A percentile compares a stretch with the other conserved stretches of the same genome.
Evolutionary conservation across 1,284 basidiomycete genomes (phyloP).

Genomic region (Trichosporon faecale): DNA sequence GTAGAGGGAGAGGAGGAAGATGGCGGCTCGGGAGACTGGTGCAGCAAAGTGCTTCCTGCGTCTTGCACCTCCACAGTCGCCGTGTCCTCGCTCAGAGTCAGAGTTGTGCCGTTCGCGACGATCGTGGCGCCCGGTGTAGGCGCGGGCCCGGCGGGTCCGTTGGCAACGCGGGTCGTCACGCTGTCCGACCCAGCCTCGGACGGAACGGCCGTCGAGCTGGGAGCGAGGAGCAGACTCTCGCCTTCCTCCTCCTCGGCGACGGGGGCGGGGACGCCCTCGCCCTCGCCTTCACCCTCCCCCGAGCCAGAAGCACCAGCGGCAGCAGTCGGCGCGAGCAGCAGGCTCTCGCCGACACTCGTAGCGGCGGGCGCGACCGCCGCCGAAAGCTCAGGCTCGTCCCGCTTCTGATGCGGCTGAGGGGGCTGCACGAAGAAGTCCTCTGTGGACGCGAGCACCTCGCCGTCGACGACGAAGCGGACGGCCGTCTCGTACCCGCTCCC

Average conservation of each 20-base stretch:
- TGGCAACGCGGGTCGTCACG: neutral
- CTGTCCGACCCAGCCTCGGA: neutral
- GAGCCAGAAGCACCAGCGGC: neutral
- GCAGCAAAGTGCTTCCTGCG: neutral
- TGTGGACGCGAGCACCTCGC: neutral
- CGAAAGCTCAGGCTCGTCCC: neutral
- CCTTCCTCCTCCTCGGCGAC: neutral
- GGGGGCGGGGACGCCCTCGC: neutral
- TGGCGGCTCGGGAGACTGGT: neutral
- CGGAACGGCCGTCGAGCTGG: neutral
- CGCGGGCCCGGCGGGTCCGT: neutral
- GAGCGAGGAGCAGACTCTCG: neutral
- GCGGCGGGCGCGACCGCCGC: neutral
- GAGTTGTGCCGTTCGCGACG: neutral
- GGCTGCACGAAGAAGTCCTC: slow-evolving; percentile 2
- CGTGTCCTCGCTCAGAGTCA: neutral
- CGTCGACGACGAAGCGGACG: slow-evolving; percentile 1
- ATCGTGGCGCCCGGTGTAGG: neutral
- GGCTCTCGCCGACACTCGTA: neutral
- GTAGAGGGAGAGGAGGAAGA: neutral
- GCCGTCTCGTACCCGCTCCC: slow-evolving; percentile 7
- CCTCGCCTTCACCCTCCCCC: neutral
- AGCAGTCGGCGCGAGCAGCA: neutral
- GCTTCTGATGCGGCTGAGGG: neutral
- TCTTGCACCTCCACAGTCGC: neutral